Conservation (phyloP, 495 filamentous ascomycete genomes). For the Lophiostoma macrostomum region DNA sequence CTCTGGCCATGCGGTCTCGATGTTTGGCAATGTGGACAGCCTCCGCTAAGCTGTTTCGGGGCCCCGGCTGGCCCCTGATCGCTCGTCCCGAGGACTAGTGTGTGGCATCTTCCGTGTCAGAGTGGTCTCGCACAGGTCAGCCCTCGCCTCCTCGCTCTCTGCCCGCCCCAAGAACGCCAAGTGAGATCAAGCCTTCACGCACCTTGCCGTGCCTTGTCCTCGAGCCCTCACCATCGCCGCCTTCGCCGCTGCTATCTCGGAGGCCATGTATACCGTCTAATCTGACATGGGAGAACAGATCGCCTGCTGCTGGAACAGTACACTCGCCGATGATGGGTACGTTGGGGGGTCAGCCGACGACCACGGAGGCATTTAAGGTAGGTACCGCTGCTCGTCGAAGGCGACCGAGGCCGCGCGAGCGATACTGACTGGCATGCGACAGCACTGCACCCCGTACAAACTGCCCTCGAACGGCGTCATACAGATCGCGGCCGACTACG, state of each 20-base stretch:
- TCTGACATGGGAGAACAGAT: slow-evolving; percentile 16
- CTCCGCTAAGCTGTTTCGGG: no score
- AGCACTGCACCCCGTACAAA: slow-evolving; percentile 44
- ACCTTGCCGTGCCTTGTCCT: slow-evolving; percentile 14
- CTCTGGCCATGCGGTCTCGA: no score
- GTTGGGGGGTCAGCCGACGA: slow-evolving; percentile 15
- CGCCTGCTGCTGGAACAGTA: slow-evolving; percentile 28
- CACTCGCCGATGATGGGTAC: slow-evolving; percentile 24
- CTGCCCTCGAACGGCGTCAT: slow-evolving; percentile 42
- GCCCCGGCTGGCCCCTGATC: not conserved
- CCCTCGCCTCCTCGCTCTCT: not conserved
- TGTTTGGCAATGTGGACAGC: no score
- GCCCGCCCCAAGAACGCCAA: slow-evolving; percentile 13
- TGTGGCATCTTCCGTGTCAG: slow-evolving; percentile 1
- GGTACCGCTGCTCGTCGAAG: not conserved
- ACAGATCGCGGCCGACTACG: slow-evolving; percentile 30
- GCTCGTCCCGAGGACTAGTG: not conserved
- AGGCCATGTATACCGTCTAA: slow-evolving; percentile 13
- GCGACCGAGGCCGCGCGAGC: not conserved
- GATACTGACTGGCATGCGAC: slow-evolving; percentile 15
- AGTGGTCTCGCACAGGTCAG: not conserved
- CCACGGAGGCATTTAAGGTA: slow-evolving; percentile 15
- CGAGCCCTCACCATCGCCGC: slow-evolving; percentile 8
- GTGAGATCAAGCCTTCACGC: slow-evolving; percentile 21
- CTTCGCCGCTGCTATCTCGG: slow-evolving; percentile 8